Evolutionary conservation across 768 basidiomycete species (phyloP).

Genomic region (Hydnum rufescens): DNA sequence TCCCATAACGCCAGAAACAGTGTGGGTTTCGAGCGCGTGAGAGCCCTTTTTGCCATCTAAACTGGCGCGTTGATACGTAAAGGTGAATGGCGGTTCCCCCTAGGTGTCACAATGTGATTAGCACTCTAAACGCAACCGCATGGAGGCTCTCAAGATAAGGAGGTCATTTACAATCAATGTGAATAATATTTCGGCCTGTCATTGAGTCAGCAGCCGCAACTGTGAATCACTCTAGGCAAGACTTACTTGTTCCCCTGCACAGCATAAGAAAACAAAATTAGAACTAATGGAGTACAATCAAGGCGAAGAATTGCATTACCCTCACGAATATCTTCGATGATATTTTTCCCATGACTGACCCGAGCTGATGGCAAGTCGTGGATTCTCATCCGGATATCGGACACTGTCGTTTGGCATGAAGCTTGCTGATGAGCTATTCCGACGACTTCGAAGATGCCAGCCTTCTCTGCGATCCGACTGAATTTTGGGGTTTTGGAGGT

Average conservation of each 20-base stretch:
- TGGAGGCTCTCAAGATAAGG: neutral
- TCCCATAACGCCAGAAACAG: conserved; percentile 55
- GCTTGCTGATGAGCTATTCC: conserved; percentile 87
- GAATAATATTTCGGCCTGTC: conserved; percentile 81
- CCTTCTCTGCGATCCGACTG: conserved; percentile 59
- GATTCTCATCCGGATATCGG: conserved; percentile 51
- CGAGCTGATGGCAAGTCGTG: conserved; percentile 76
- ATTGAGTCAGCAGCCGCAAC: neutral
- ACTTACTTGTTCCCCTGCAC: conserved; percentile 2
- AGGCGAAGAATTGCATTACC: conserved; percentile 22
- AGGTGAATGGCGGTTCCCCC: conserved; percentile 89
- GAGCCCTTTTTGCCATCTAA: conserved; percentile 33
- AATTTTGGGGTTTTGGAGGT: conserved; percentile 67
- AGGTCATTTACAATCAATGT: conserved; percentile 29
- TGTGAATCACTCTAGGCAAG: neutral
- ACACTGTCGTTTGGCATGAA: conserved; percentile 68
- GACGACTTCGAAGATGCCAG: conserved; percentile 68
- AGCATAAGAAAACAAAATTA: neutral
- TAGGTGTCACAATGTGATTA: neutral
- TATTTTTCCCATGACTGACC: conserved; percentile 66
- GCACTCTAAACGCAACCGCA: neutral
- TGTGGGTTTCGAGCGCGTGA: conserved; percentile 75
- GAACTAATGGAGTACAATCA: neutral
- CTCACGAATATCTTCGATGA: conserved; percentile 77
- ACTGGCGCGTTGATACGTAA: conserved; percentile 81